Conservation (phyloP, 169 alveolate species). For the Plasmodium vivax region DNA sequence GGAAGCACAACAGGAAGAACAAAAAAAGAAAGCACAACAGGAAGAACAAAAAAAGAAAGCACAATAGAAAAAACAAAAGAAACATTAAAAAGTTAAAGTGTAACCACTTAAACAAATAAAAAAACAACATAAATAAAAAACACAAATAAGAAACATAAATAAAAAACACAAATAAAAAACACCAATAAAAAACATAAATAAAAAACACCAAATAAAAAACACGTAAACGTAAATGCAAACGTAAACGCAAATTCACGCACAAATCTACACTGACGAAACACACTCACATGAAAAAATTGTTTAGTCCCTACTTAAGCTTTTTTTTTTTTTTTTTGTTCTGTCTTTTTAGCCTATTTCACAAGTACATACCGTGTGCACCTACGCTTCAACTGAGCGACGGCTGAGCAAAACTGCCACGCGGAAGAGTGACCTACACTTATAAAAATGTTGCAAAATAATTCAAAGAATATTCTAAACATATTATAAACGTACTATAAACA, state of each 20-base stretch:
- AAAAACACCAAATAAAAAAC: not conserved
- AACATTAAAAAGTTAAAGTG: not conserved
- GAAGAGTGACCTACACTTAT: not conserved
- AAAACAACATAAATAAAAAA: not conserved
- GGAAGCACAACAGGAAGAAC: not conserved
- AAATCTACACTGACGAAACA: not conserved
- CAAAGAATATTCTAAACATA: not conserved
- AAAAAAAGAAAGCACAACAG: not conserved
- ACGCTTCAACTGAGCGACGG: not conserved
- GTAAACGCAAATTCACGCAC: not conserved
- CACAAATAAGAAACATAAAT: not conserved
- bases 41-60: not conserved
- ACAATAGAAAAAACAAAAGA: not conserved
- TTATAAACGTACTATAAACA: not conserved
- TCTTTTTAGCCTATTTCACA: not conserved
- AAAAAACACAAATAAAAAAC: not conserved
- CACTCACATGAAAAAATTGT: not conserved
- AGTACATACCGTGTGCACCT: not conserved
- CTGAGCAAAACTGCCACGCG: not conserved
- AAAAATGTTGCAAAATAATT: not conserved
- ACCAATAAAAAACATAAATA: not conserved
- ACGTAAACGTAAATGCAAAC: not conserved
- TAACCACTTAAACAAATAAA: not conserved
- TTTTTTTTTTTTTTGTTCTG: constrained; percentile 3
- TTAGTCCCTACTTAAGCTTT: not conserved